A percentile compares a stretch with the other conserved stretches of the same genome.
Conservation (phyloP, 2,329 filamentous ascomycete genomes). For the Penicillium sp. region DNA sequence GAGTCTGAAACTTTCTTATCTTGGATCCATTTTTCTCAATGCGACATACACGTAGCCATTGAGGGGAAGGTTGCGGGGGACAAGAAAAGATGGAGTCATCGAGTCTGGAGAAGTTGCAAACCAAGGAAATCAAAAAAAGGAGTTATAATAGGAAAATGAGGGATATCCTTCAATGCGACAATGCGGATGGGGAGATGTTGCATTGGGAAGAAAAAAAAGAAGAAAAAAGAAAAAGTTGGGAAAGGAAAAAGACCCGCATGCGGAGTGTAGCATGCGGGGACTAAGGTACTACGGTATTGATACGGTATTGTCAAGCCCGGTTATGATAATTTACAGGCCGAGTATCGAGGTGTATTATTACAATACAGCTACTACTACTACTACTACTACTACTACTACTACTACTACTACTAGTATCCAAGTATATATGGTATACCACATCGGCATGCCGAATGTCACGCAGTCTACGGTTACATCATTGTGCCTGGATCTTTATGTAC, state of each 20-base stretch:
- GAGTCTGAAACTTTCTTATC: conserved; percentile 7
- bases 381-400: too few relatives aligned
- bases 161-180: too few relatives aligned
- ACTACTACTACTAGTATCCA: neutral
- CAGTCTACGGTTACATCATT: conserved; percentile 17
- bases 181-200: neutral
- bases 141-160: neutral
- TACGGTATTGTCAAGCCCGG: neutral
- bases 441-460: conserved; percentile 21
- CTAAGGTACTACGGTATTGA: neutral
- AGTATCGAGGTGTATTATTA: neutral
- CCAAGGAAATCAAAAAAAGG: neutral
- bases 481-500: conserved; percentile 7
- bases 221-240: too few relatives aligned
- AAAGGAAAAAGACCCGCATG: conserved; percentile 11
- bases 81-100: neutral
- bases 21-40: conserved; percentile 1
- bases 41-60: neutral
- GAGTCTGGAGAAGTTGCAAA: neutral
- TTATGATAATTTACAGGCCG: neutral
- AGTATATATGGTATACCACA: conserved; percentile 10
- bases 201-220: neutral
- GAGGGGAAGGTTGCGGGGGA: neutral
- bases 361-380: neutral
- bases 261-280: conserved; percentile 13